Evolutionary conservation across 345 rosid genomes (phyloP).

Genomic region (Punica granatum): DNA sequence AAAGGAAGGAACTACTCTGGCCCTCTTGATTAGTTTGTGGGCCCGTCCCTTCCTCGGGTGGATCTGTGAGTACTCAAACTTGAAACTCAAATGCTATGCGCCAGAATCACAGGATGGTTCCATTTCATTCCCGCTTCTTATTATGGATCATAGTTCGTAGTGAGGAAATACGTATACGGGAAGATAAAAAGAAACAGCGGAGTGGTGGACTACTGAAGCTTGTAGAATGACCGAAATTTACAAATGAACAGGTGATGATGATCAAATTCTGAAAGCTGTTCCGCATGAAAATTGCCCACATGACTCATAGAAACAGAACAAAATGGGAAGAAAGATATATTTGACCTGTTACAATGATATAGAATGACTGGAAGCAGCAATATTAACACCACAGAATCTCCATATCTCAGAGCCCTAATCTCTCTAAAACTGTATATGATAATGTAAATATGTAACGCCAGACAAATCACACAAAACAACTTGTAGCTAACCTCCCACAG

Average conservation of each 20-base stretch:
- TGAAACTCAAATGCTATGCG: too few species aligned
- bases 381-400: slow-evolving; percentile 4
- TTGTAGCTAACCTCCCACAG: slow-evolving; percentile 50
- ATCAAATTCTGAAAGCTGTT: neutral
- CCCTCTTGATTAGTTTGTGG: neutral
- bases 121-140: too few species aligned
- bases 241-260: neutral
- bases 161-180: neutral
- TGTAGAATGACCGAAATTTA: neutral
- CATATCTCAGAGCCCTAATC: neutral
- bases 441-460: neutral
- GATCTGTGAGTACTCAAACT: neutral
- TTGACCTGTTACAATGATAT: slow-evolving; percentile 18
- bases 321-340: neutral
- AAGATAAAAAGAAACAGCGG: neutral
- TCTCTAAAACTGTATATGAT: neutral
- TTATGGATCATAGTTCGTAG: neutral
- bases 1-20: neutral
- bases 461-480: neutral
- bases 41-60: neutral
- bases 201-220: neutral
- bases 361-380: slow-evolving; percentile 2
- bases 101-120: too few species aligned
- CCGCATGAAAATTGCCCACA: neutral
- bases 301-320: neutral